Percentiles rank a stretch among this genome's conserved stretches.
These are phyloP conservation scores for Coriolopsis trogii DNA, from an alignment of 1,284 basidiomycete genomes.

Conservation along the genomic window DNA sequence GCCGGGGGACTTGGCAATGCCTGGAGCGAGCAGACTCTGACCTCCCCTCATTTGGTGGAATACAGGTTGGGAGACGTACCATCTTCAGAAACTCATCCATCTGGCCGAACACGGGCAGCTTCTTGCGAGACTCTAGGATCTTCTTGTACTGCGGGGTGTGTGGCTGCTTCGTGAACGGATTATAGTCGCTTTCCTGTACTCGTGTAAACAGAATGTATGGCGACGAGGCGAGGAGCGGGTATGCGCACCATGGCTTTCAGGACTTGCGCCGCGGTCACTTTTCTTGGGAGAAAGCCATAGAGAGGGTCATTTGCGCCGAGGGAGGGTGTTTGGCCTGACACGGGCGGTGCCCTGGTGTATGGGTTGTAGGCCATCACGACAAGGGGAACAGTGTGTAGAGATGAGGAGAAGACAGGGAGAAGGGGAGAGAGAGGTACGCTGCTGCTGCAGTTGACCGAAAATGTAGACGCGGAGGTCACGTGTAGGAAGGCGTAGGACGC, in stretches of 20 bases:
- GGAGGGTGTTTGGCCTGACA: conserved; percentile 6
- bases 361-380: conserved; percentile 22
- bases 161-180: conserved; percentile 86
- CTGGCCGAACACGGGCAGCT: conserved; percentile 90
- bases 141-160: conserved; percentile 85
- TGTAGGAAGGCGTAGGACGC: conserved; percentile 20
- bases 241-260: conserved; percentile 47
- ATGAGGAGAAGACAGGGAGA: neutral
- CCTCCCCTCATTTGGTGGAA: conserved; percentile 39
- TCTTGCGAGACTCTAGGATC: conserved; percentile 85
- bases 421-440: neutral
- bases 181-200: conserved; percentile 76
- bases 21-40: conserved; percentile 33
- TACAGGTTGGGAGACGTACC: conserved; percentile 49
- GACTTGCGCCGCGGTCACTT: conserved; percentile 41
- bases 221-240: neutral
- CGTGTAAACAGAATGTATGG: neutral
- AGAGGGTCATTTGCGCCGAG: conserved; percentile 42
- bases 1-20: conserved; percentile 26
- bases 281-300: conserved; percentile 60
- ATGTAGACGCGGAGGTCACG: neutral
- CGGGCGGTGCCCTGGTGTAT: conserved; percentile 28
- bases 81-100: conserved; percentile 92
- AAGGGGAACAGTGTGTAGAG: neutral
- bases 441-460: neutral